Base-by-base conservation (phyloP, 2,329 filamentous ascomycete genomes). In the Ascochyta fabae region DNA sequence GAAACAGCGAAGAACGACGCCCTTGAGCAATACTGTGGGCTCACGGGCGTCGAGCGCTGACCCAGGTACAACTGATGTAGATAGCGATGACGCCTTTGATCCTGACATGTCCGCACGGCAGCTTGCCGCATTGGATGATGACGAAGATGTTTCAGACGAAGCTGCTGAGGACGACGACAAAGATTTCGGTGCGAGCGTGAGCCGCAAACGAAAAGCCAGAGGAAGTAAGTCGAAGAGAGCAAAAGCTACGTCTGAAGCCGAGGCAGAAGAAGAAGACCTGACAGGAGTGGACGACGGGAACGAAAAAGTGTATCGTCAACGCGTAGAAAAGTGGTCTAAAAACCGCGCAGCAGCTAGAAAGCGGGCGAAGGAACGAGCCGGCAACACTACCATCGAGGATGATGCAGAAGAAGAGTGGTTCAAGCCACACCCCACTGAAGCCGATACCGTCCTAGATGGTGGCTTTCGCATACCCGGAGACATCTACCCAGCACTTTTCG, bases 401-500 rank as follows among this genome's bases (percentile, higher is more conserved):
- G 67, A 76, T 3, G 73, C 69, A 7, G 78, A 80, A 15, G 81
- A 83, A 31, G 88, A 99, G 76, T 96, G 92, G 88, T 86, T 91
- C 62, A 89, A 91, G 67, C 91, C 92, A 4, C 92, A 96, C 62
- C 96, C 95, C 0, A 91, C 90, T 34, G 85, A 89, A 34, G 81
- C 89, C 0, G 93, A 97, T 72, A 84, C 91, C 44, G 77, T 83
- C 5, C 86, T 96, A 45, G 87, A 90, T 48, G 88, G 90, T 35
- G 89, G 86, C 3, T 86, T 96, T 53, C 89, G 85, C 47, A 81
- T 99, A 4, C 95, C 95, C 1, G 95, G 95, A 2, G 95, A 99
- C 67, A 94, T 99, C 7, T 93, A 90, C 62, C 92, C 92, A 0
- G 92, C 92, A 2, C 80, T 99, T 0, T 99, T 98, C 67, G 92